Base-by-base conservation (phyloP, 345 rosid genomes). In the Raphanus sativus region DNA sequence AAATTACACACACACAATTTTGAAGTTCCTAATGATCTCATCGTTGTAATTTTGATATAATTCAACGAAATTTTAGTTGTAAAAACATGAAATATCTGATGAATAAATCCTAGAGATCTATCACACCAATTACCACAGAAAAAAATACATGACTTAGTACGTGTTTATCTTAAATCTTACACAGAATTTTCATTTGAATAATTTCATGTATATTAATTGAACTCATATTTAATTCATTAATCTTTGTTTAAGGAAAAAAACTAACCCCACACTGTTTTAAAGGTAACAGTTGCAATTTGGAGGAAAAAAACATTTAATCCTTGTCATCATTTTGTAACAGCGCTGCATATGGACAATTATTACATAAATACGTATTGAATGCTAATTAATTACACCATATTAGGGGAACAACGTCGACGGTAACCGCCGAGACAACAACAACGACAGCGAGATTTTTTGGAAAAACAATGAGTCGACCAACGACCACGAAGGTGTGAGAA, bases 321-420 rank as follows among this genome's bases (percentile, higher is more conserved):
- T 73, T 32, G 24, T 72, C 77, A 71, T 66, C 62, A 71, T 66
- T 33, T 71, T 52, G 2, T 24, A 55, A 32, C 4, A 45, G 21
- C 1, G 16, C 29, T n/a, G 55, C 60, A 36, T 54, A 63, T 16
- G 26, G 26, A 64, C 29, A 70, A 4, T 8, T 59, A 33, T 63
- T 52, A 76, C 28, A 36, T 4, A 77, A 24, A 11, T 56, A 77
- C 30, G 62, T 12, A 65, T 65, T 77, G 65, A 45, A 0, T 40
- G 8, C 61, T 24, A 45, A 56, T 21, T 3, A 33, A 13, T 71
- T 5, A 66, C 33, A 67, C 8, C 17, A 48, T 48, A 26, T 21
- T 24, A 79, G 82, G 52, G 16, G n/a, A 61, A 12, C 74, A 66
- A 73, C 65, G 36, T 67, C 13, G 28, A 36, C 59, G 10, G 69